Evolutionary conservation across 2,329 filamentous ascomycete species (phyloP).

Genomic region (Botrytis fragariae): DNA sequence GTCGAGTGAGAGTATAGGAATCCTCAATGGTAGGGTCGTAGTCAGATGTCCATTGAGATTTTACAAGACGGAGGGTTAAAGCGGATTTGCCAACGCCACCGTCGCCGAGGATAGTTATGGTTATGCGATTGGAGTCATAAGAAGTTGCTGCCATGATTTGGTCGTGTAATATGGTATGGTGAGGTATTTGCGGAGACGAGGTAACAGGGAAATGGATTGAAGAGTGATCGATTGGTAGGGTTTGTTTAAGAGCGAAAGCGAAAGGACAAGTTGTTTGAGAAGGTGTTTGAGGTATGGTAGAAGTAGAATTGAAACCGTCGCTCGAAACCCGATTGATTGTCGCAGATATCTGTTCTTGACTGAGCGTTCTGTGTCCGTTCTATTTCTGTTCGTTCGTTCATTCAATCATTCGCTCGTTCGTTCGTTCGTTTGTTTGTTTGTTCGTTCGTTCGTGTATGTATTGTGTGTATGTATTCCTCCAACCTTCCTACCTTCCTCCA

Average conservation of each 20-base stretch:
- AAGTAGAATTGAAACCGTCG: not conserved
- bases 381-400: not conserved
- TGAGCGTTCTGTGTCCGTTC: not conserved
- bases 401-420: not conserved
- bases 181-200: no score
- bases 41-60: slow-evolving; percentile 80
- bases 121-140: slow-evolving; percentile 44
- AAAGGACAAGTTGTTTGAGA: not conserved
- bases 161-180: not conserved
- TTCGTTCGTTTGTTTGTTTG: not conserved
- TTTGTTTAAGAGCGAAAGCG: not conserved
- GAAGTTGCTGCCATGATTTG: not conserved
- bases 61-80: slow-evolving; percentile 78
- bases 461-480: not conserved
- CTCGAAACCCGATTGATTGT: not conserved
- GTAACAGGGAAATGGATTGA: not conserved
- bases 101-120: slow-evolving; percentile 83
- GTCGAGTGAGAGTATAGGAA: slow-evolving; percentile 79
- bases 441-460: not conserved
- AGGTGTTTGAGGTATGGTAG: slow-evolving; percentile 1
- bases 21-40: slow-evolving; percentile 81
- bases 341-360: not conserved
- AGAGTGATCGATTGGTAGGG: not conserved
- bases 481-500: not conserved
- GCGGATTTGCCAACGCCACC: slow-evolving; percentile 83